Evolutionary conservation across 2,329 filamentous ascomycete genomes (phyloP).

Genomic region (Scleromitrula shiraiana): DNA sequence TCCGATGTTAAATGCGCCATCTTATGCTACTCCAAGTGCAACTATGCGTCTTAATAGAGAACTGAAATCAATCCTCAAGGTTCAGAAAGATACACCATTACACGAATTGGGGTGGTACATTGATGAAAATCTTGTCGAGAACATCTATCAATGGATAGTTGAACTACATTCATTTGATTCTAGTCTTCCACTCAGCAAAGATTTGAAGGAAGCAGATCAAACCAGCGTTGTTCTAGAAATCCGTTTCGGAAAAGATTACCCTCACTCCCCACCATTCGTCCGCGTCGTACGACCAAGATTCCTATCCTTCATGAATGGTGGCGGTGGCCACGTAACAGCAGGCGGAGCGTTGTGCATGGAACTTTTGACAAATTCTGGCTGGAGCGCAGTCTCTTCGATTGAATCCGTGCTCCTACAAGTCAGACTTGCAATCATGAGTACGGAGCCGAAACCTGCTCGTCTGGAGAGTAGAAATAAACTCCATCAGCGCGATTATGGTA

Average conservation of each 20-base stretch:
- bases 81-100: slow-evolving; percentile 52
- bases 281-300: slow-evolving; percentile 77
- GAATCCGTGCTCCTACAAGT: slow-evolving; percentile 78
- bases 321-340: slow-evolving; percentile 77
- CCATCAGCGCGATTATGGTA: slow-evolving; percentile 47
- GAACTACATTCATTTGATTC: slow-evolving; percentile 77
- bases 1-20: slow-evolving; percentile 55
- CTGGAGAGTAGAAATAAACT: slow-evolving; percentile 35
- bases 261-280: slow-evolving; percentile 74
- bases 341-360: slow-evolving; percentile 84
- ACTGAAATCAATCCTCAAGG: slow-evolving; percentile 52
- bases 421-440: slow-evolving; percentile 62
- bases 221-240: slow-evolving; percentile 72
- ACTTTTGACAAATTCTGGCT: slow-evolving; percentile 74
- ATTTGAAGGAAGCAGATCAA: slow-evolving; percentile 57
- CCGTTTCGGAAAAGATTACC: slow-evolving; percentile 69
- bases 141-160: slow-evolving; percentile 83
- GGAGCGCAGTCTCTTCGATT: slow-evolving; percentile 64
- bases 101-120: slow-evolving; percentile 79
- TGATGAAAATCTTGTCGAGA: slow-evolving; percentile 45
- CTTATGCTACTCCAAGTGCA: slow-evolving; percentile 54
- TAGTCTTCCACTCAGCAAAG: slow-evolving; percentile 59
- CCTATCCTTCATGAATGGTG: slow-evolving; percentile 60
- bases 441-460: slow-evolving; percentile 65
- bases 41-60: slow-evolving; percentile 57